Percentiles rank a stretch among this genome's conserved stretches.
Conservation (phyloP, 208 protist genomes). For the Jaenimonas drosophilae region DNA sequence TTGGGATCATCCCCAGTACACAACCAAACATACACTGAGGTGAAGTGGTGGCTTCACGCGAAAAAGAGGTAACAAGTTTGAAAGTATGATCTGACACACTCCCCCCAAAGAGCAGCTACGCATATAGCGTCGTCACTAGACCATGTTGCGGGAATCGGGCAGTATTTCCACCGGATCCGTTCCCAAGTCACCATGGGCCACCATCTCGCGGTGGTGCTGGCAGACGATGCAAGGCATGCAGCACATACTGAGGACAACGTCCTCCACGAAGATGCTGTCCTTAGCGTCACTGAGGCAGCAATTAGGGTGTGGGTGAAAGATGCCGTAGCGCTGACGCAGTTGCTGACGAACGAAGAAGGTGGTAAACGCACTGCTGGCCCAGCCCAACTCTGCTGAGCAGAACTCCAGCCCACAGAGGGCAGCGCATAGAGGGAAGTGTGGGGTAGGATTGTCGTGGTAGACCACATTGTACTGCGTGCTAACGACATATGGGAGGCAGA, state of each 20-base stretch:
- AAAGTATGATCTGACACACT: too few relatives aligned
- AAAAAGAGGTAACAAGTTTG: too few relatives aligned
- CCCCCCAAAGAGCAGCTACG: too few relatives aligned
- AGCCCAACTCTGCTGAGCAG: too few relatives aligned
- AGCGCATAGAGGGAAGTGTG: constrained; percentile 10
- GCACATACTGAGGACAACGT: constrained; percentile 6
- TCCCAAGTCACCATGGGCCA: constrained; percentile 15
- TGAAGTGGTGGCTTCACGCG: too few relatives aligned
- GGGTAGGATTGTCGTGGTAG: constrained; percentile 6
- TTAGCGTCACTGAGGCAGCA: too few relatives aligned
- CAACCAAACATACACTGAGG: too few relatives aligned
- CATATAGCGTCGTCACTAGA: too few relatives aligned
- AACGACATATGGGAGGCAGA: constrained; percentile 16
- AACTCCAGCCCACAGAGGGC: constrained; percentile 9
- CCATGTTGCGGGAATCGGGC: too few relatives aligned
- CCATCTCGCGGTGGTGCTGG: constrained; percentile 38
- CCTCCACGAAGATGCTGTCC: constrained; percentile 3
- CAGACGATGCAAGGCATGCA: constrained; percentile 17
- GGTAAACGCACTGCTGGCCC: too few relatives aligned
- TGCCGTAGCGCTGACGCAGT: constrained; percentile 13
- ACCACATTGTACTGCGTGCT: constrained; percentile 15
- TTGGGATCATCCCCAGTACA: too few relatives aligned
- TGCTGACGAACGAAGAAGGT: constrained; percentile 13
- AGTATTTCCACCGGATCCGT: too few relatives aligned
- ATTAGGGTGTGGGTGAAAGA: not conserved